phyloP scores from a whole-genome alignment of 2,329 filamentous ascomycete species.

The Alternaria rosae region DNA sequence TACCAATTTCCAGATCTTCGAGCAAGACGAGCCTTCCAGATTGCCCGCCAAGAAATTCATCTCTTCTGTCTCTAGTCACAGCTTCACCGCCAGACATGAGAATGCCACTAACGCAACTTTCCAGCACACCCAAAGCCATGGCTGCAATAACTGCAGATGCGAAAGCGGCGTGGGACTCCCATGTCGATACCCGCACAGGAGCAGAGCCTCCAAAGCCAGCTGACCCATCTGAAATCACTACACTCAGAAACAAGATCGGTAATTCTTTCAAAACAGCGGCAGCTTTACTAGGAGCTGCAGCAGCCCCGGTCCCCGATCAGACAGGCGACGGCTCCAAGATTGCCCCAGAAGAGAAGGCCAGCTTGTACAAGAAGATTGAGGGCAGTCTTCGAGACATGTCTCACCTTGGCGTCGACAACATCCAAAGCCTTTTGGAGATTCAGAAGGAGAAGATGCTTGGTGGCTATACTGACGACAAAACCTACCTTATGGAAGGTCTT shows the following conservation, averaged over 20 bases:
- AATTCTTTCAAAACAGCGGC: constrained; percentile 39
- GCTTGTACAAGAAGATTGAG: constrained; percentile 45
- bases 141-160: constrained; percentile 22
- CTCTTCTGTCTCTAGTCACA: not conserved
- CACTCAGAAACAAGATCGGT: constrained; percentile 40
- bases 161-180: constrained; percentile 35
- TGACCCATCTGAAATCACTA: constrained; percentile 43
- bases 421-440: constrained; percentile 49
- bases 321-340: constrained; percentile 56
- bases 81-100: not conserved
- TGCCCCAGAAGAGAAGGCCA: constrained; percentile 38
- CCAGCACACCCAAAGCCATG: constrained; percentile 17
- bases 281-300: constrained; percentile 37
- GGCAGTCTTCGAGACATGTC: constrained; percentile 43
- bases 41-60: not conserved
- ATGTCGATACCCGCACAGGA: constrained; percentile 45
- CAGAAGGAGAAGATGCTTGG: constrained; percentile 54
- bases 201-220: constrained; percentile 37
- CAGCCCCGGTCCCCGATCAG: constrained; percentile 42
- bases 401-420: constrained; percentile 43
- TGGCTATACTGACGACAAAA: constrained; percentile 66
- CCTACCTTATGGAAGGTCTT: constrained; percentile 67
- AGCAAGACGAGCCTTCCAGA: not conserved
- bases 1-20: not conserved
- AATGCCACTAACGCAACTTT: not conserved